Evolutionary conservation across 805 yeast species (phyloP), one percentile per base, ranked within the genome.

Genomic region (Ogataea ganodermae): DNA sequence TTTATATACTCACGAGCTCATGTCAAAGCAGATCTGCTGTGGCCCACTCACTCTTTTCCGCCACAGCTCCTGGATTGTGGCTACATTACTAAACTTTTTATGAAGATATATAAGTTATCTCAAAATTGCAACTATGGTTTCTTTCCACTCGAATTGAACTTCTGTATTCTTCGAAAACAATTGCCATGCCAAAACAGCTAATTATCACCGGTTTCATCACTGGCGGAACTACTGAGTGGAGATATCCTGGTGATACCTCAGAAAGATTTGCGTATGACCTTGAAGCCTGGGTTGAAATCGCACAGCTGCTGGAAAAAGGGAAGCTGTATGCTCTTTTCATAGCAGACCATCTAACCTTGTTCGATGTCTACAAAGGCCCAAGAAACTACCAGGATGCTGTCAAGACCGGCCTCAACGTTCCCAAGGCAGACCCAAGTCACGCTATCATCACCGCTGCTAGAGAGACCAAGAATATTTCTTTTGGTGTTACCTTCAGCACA

Each of bases 401-500:
- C 12, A 52, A 43, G 22, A 54, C 59, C 3, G 70, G 63, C 9
- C 48, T 63, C n/a, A 67, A 66, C 41, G 57, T 55, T 47, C 76
- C 76, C 9, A 67, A 66, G 3, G 62, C 54, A 37, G 76, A 70
- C 31, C 76, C 76, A 5, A 58, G 66, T 37, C 63, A 66, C 7
- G 60, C 65, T 8, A 64, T 71, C 3, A 50, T 68, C 6, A 73
- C 72, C 2, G 68, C 73, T 66, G 76, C 78, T 22, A 62, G 72
- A 6, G 73, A 68, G 4, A 74, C 78, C 6, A 61, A 66, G 44
- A 65, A 65, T 21, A 48, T 73, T 14, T 52, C 68, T 2, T 72
- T 74, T 52, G 77, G 74, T 6, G 56, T 72, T 30, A 73, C 77
- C 2, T 68, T 68, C 43, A 62, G 71, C 18, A 72, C 77, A 2